Evolutionary conservation across 345 rosid genomes (phyloP), one percentile per base, ranked within the genome.

Genomic region (Ricinus communis): DNA sequence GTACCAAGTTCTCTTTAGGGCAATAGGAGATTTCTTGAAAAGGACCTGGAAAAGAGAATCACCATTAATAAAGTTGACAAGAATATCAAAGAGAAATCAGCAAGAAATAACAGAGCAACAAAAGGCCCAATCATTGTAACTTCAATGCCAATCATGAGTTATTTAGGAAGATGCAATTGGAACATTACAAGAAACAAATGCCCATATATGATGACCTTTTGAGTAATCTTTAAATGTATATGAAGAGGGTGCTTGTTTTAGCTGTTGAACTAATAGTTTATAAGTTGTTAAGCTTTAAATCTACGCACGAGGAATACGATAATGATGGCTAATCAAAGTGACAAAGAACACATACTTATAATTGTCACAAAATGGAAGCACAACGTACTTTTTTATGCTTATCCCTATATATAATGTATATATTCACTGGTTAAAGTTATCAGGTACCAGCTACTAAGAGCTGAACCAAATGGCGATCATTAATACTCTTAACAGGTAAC

Each of bases 1-100:
- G 40, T 87, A 95, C 97, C 97, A 74, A 70, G 63, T 84, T 82
- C 71, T 86, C 88, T 70, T 76, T 86, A 40, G 93, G 87, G 68
- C 73, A 77, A 81, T 85, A 85, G 27, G 93, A 89, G 53, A 89
- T 79, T 71, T 87, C 96, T 79, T 89, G 93, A 76, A 92, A 92
- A 22, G 97, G 97, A 85, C 97, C 99, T 92, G 83, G 43, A 66
- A 55, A 66, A 71, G 46, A 65, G 21, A 59, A 58, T 54, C 38
- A 12, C 18, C 7, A 14, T 66, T 11, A 45, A 40, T n/a, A 43
- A 21, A 30, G 30, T 47, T 62, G 27, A 68, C 70, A 67, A 77
- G 30, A 49, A 77, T 10, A 64, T 52, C 46, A 55, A 1, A 59
- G 45, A 28, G 71, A 30, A 36, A 49, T 58, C 45, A 41, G 19